phyloP scores from a whole-genome alignment of 1,284 basidiomycete species.

The Lignosus rhinocerotis region DNA sequence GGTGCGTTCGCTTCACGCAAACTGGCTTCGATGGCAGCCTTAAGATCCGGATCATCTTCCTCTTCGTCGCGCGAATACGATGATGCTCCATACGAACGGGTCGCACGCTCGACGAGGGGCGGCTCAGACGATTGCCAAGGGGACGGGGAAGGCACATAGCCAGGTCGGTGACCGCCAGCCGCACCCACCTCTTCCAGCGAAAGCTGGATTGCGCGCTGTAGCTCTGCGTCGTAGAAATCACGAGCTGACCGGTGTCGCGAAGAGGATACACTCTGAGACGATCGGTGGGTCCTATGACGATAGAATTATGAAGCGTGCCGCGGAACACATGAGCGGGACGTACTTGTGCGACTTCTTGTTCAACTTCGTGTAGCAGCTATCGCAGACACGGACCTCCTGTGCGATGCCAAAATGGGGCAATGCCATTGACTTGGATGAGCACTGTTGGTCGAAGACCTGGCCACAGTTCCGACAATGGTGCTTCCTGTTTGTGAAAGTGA shows the following conservation, averaged over 20 bases:
- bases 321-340: background rate
- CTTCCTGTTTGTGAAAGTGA: slow-evolving; percentile 96
- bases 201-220: slow-evolving; percentile 92
- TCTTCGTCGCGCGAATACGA: slow-evolving; percentile 54
- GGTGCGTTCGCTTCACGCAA: slow-evolving; percentile 83
- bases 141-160: slow-evolving; percentile 68
- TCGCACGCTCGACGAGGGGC: slow-evolving; percentile 58
- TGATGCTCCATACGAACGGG: slow-evolving; percentile 38
- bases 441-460: slow-evolving; percentile 93
- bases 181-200: slow-evolving; percentile 81
- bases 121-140: slow-evolving; percentile 71
- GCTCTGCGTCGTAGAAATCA: slow-evolving; percentile 82
- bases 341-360: slow-evolving; percentile 47
- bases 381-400: slow-evolving; percentile 94
- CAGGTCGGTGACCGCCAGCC: slow-evolving; percentile 50
- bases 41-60: slow-evolving; percentile 91
- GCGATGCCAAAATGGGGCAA: slow-evolving; percentile 94
- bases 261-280: slow-evolving; percentile 49
- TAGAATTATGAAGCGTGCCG: background rate
- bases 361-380: slow-evolving; percentile 82
- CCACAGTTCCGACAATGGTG: slow-evolving; percentile 99
- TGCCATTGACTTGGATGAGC: slow-evolving; percentile 83
- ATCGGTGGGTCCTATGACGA: slow-evolving; percentile 40
- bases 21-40: slow-evolving; percentile 94
- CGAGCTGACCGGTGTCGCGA: slow-evolving; percentile 55